These are phyloP conservation scores for Earliella scabrosa DNA, from an alignment of 1,284 basidiomycete species.

Conservation along the genomic window DNA sequence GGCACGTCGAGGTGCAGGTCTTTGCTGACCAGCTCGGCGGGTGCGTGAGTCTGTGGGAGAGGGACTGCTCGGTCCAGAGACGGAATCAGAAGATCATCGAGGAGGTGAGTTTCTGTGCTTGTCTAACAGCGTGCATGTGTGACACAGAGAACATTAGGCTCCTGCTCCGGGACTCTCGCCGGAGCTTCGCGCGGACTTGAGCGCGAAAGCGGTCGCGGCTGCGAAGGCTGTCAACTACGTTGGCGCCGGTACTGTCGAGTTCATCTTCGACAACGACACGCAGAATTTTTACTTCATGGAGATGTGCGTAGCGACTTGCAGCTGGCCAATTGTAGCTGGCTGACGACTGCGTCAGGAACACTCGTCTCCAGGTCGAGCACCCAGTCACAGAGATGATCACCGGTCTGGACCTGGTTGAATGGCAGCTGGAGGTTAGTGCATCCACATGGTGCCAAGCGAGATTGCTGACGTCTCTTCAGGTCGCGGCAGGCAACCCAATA, in stretches of 20 bases:
- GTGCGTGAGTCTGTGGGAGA: constrained; percentile 89
- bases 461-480: constrained; percentile 42
- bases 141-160: constrained; percentile 50
- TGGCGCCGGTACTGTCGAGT: constrained; percentile 92
- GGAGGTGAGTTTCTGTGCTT: constrained; percentile 52
- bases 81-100: constrained; percentile 96
- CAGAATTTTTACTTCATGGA: constrained; percentile 92
- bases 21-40: constrained; percentile 82
- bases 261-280: constrained; percentile 91
- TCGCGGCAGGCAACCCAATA: constrained; percentile 87
- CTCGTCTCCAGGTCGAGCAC: constrained; percentile 92
- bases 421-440: constrained; percentile 80
- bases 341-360: constrained; percentile 69
- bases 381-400: constrained; percentile 97
- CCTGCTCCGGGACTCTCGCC: constrained; percentile 87
- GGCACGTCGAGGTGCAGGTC: constrained; percentile 91
- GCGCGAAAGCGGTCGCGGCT: constrained; percentile 88
- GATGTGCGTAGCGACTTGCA: constrained; percentile 53
- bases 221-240: constrained; percentile 91
- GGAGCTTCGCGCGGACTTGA: constrained; percentile 79
- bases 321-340: neutral
- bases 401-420: constrained; percentile 90
- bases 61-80: constrained; percentile 94
- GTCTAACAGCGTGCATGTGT: neutral
- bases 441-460: neutral